Conservation (phyloP, 2,329 filamentous ascomycete species). For the Alternaria gaisen region DNA sequence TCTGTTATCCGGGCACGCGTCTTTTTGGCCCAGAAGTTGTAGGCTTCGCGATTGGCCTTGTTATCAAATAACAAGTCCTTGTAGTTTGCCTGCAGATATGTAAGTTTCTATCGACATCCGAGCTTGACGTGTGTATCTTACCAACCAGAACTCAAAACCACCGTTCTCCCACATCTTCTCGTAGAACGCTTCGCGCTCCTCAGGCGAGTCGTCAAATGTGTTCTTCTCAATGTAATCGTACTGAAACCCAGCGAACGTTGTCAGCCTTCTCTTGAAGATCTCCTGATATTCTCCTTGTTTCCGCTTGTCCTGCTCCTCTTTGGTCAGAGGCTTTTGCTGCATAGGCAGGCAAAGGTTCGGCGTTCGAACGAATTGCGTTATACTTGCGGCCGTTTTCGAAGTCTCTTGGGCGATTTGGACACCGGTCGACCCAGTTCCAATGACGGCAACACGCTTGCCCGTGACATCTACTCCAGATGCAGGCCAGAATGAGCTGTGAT, state of each 20-base stretch:
- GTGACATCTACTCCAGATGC: slow-evolving; percentile 64
- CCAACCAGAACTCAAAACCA: slow-evolving; percentile 55
- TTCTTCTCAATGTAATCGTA: slow-evolving; percentile 65
- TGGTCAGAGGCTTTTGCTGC: slow-evolving; percentile 60
- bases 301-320: slow-evolving; percentile 60
- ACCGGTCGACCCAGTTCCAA: slow-evolving; percentile 71
- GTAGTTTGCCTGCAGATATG: slow-evolving; percentile 34
- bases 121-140: slow-evolving; percentile 46
- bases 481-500: slow-evolving; percentile 70
- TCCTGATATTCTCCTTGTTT: slow-evolving; percentile 52
- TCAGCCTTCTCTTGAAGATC: slow-evolving; percentile 63
- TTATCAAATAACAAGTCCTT: slow-evolving; percentile 53
- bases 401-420: slow-evolving; percentile 71
- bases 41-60: slow-evolving; percentile 55
- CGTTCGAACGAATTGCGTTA: slow-evolving; percentile 72
- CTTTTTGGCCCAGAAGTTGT: slow-evolving; percentile 59
- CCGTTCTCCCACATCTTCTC: slow-evolving; percentile 53
- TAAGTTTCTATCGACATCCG: background rate
- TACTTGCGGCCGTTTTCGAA: slow-evolving; percentile 59
- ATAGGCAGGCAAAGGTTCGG: slow-evolving; percentile 73
- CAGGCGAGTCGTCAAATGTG: slow-evolving; percentile 58
- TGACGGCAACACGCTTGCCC: slow-evolving; percentile 68
- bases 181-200: slow-evolving; percentile 56
- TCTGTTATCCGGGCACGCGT: slow-evolving; percentile 55
- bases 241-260: slow-evolving; percentile 66